A percentile compares a stretch with the other conserved stretches of the same genome.
Evolutionary conservation across 78 protist genomes (phyloP).

Genomic region (Dictyostelium firmibasis): DNA sequence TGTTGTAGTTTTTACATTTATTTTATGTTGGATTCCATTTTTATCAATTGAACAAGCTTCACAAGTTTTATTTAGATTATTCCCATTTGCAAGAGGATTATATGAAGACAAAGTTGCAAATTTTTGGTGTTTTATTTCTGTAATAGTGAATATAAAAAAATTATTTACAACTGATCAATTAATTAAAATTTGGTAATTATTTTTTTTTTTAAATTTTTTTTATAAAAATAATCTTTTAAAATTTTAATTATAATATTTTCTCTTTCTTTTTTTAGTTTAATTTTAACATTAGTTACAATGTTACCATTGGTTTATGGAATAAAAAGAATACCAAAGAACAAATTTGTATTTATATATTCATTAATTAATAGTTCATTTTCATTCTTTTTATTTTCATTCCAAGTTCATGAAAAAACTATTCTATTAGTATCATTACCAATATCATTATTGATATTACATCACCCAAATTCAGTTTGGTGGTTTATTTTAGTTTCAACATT

Average conservation of each 20-base stretch:
- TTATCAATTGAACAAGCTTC: conserved; percentile 21
- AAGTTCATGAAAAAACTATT: conserved; percentile 96
- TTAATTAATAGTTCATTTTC: conserved; percentile 76
- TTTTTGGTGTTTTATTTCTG: conserved; percentile 93
- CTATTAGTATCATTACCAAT: conserved; percentile 87
- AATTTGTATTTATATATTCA: conserved; percentile 18
- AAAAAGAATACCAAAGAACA: neutral
- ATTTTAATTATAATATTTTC: no score
- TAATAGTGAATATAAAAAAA: conserved; percentile 69
- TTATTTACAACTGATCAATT: conserved; percentile 11
- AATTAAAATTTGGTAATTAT: conserved; percentile 57
- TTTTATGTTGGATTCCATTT: conserved; percentile 87
- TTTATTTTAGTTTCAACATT: conserved; percentile 53
- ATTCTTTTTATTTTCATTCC: conserved; percentile 95
- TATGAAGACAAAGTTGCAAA: conserved; percentile 98
- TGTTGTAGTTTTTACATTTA: conserved; percentile 63
- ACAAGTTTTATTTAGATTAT: conserved; percentile 90
- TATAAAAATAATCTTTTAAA: no score
- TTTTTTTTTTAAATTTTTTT: neutral
- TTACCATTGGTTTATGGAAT: conserved; percentile 4
- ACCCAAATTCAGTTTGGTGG: neutral
- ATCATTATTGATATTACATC: conserved; percentile 39
- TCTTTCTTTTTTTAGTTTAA: conserved; percentile 3
- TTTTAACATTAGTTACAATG: conserved; percentile 43
- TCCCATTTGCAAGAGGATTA: conserved; percentile 93